Conservation (phyloP, 1,284 basidiomycete species). For the Earliella scabrosa region DNA sequence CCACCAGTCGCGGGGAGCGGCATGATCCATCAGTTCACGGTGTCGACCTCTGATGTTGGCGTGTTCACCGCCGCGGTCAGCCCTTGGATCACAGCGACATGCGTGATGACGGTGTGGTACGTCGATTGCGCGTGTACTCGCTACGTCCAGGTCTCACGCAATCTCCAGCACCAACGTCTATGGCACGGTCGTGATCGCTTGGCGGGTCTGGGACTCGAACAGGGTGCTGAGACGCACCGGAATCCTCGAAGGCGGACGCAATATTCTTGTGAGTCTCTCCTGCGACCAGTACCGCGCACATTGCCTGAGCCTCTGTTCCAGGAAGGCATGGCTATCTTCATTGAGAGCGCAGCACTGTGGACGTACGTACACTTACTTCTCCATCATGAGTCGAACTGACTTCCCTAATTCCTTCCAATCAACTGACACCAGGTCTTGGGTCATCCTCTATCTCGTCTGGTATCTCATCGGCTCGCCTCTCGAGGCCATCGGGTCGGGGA, state of each 20-base stretch:
- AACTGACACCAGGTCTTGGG: neutral
- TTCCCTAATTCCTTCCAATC: too few species aligned
- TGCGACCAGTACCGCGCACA: neutral
- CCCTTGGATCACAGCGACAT: neutral
- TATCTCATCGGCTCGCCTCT: neutral
- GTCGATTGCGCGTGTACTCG: neutral
- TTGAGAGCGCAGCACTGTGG: neutral
- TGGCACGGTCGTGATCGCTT: neutral
- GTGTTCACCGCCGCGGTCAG: neutral
- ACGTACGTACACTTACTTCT: neutral
- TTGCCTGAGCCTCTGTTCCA: neutral
- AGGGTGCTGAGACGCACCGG: neutral
- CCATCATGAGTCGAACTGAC: neutral
- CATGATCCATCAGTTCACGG: neutral
- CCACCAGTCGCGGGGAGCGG: neutral
- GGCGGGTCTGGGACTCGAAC: neutral
- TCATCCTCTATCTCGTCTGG: neutral
- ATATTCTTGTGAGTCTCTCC: neutral
- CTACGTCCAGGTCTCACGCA: neutral
- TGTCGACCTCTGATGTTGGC: neutral
- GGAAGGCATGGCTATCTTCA: neutral
- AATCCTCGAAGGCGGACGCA: neutral
- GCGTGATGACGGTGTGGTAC: neutral
- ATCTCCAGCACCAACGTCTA: neutral
- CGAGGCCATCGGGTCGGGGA: neutral